Evolutionary conservation across 2,329 filamentous ascomycete genomes (phyloP), one percentile per base, ranked within the genome.

Genomic region (Phialophora verrucosa): DNA sequence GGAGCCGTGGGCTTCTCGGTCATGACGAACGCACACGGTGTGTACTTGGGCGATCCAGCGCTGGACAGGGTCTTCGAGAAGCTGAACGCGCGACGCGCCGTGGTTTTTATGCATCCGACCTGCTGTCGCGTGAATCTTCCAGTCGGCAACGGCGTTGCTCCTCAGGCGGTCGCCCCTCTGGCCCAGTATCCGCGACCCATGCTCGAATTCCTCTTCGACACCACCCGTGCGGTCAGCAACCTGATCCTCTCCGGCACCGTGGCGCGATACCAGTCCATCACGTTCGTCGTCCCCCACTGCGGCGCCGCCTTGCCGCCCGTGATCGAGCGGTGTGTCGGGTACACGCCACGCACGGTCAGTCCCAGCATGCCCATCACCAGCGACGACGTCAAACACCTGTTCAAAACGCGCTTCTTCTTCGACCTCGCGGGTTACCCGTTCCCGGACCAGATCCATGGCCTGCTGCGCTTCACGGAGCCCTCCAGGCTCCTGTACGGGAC

Each of bases 101-200:
- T 78, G 0, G 76, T 85, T 0, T 86, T 87, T 69, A 80, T 85
- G 47, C 85, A 87, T 62, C 84, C 83, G 0, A 85, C 83, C 0
- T 82, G 42, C 8, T 57, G 50, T 25, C 68, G 64, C 20, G 38
- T 59, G 25, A 42, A 42, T 17, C 35, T 42, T 17, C 35, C 35
- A 5, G 35, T 6, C 14, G 35, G 12, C 4, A 42, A 42, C 35
- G 14, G 35, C 5, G 35, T 42, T 6, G 67, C 73, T 81, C 20
- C 78, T 75, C 10, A 81, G 80, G 4, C 83, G 81, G 66, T 27
- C n/a, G 20, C 23, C 1, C 54, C 55, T n/a, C 50, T 63, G 55
- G 17, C 14, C 8, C 58, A 53, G 29, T 69, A 60, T 58, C 66
- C 67, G 27, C 44, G 31, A 3, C 64, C 67, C 1, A 67, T 64